Conservation (phyloP, 768 basidiomycete genomes). For the Pisolithus sp. region DNA sequence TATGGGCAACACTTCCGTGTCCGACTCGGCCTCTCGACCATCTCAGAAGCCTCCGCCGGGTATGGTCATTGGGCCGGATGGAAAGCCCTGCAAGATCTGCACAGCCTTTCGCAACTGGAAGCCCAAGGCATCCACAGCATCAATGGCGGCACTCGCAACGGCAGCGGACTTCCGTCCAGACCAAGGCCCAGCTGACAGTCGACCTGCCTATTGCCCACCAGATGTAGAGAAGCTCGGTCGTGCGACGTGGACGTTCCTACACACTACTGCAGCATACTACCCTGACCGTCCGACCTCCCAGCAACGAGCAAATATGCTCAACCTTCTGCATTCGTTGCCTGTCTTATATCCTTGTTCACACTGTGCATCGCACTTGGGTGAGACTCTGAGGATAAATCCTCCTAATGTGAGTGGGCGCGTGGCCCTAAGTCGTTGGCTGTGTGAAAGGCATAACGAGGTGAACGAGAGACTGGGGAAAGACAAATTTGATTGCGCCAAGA, state of each 20-base stretch:
- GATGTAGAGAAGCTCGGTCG: constrained; percentile 86
- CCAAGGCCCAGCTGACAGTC: constrained; percentile 30
- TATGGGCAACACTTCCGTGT: too few species aligned
- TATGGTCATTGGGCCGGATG: constrained; percentile 85
- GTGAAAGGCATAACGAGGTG: constrained; percentile 89
- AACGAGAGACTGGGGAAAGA: constrained; percentile 82
- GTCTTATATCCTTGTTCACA: constrained; percentile 81
- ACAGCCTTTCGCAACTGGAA: constrained; percentile 73
- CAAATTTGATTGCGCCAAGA: constrained; percentile 72
- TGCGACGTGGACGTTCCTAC: constrained; percentile 96
- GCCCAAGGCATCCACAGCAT: constrained; percentile 27
- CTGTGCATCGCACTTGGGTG: constrained; percentile 79
- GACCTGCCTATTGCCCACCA: constrained; percentile 72
- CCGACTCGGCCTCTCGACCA: background rate
- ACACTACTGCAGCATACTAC: constrained; percentile 93
- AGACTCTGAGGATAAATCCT: constrained; percentile 56
- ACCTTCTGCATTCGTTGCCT: constrained; percentile 71
- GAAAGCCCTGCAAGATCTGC: constrained; percentile 93
- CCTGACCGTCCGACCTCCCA: constrained; percentile 69
- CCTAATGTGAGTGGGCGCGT: constrained; percentile 73
- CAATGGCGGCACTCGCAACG: constrained; percentile 28
- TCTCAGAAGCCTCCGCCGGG: constrained; percentile 50
- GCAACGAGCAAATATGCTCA: constrained; percentile 81
- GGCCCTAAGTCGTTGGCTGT: constrained; percentile 78
- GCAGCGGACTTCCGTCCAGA: constrained; percentile 24